Evolutionary conservation across 2,329 filamentous ascomycete genomes (phyloP).

Genomic region (Cladosporium sp.): DNA sequence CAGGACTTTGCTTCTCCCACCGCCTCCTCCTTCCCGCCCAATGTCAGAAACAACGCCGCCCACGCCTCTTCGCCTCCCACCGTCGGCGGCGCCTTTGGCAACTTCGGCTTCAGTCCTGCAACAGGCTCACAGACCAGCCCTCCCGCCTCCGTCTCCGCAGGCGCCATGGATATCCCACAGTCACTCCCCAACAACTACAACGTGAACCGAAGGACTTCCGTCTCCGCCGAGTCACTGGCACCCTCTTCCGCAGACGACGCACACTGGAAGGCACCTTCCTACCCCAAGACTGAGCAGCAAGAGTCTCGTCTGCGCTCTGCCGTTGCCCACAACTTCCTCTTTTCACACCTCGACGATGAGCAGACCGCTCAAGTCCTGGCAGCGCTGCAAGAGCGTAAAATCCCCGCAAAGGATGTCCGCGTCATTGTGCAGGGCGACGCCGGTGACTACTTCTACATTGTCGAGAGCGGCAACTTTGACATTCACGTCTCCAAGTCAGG

Average conservation of each 20-base stretch:
- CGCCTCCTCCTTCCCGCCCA: constrained; percentile 47
- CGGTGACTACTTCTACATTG: constrained; percentile 96
- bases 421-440: constrained; percentile 95
- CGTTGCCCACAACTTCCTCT: constrained; percentile 88
- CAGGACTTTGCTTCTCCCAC: constrained; percentile 77
- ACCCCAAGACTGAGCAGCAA: constrained; percentile 82
- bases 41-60: constrained; percentile 48
- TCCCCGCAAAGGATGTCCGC: constrained; percentile 86
- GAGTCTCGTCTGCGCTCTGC: constrained; percentile 74
- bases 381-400: constrained; percentile 90
- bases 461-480: constrained; percentile 87
- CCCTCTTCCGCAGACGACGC: constrained; percentile 80
- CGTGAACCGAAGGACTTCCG: constrained; percentile 87
- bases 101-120: constrained; percentile 37
- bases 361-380: constrained; percentile 84
- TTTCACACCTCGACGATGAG: constrained; percentile 92
- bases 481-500: constrained; percentile 84
- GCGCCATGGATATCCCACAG: constrained; percentile 57
- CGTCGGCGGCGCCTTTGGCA: constrained; percentile 35
- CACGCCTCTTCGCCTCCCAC: constrained; percentile 43
- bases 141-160: constrained; percentile 44
- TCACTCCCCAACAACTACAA: constrained; percentile 92
- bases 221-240: constrained; percentile 94
- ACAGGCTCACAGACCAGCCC: constrained; percentile 34
- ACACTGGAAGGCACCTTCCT: constrained; percentile 85